Base-by-base conservation (phyloP, 164 flowering plant genomes). In the Tetrastigma voinierianum region DNA sequence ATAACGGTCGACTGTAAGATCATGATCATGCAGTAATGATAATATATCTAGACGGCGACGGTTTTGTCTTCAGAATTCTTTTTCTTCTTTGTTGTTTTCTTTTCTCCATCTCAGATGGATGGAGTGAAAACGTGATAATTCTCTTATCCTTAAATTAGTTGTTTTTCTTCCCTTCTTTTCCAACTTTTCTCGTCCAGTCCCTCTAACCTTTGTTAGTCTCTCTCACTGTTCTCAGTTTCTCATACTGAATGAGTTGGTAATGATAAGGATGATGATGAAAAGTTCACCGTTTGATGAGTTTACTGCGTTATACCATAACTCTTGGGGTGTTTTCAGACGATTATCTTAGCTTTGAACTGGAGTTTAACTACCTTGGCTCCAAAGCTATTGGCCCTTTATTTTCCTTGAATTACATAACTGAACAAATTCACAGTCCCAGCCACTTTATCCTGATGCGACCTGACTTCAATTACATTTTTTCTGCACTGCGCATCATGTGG, bases 61-160 rank as follows among this genome's bases (percentile, higher is more conserved):
- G 69, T 45, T 65, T 32, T 4, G 21, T 40, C 24, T 11, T 59
- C 65, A 67, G n/a, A 63, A 67, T 58, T 73, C 59, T 61, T 72
- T 68, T 49, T 59, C 15, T 63, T 59, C 44, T 14, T 58, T 57
- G 10, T 60, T 66, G n/a, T 43, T 13, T 66, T 47, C 21, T 49
- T 71, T 66, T 52, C 47, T 44, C 65, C 59, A 16, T 62, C 59
- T 57, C 24, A 2, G 62, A 60, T 67, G 59, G 74, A 65, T 74
- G 74, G 72, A 68, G 73, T 56, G 61, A 71, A 65, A 65, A 69
- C 32, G 74, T 57, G 74, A 61, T 74, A 65, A 74, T 69, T 70
- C 78, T 68, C 74, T 76, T n/a, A 73, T 76, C 72, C 65, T 65
- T n/a, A 57, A 32, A 46, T 55, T 69, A 13, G 9, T 10, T 53